Base-by-base conservation (phyloP, 495 filamentous ascomycete genomes). In the Lasiosphaeria miniovina region DNA sequence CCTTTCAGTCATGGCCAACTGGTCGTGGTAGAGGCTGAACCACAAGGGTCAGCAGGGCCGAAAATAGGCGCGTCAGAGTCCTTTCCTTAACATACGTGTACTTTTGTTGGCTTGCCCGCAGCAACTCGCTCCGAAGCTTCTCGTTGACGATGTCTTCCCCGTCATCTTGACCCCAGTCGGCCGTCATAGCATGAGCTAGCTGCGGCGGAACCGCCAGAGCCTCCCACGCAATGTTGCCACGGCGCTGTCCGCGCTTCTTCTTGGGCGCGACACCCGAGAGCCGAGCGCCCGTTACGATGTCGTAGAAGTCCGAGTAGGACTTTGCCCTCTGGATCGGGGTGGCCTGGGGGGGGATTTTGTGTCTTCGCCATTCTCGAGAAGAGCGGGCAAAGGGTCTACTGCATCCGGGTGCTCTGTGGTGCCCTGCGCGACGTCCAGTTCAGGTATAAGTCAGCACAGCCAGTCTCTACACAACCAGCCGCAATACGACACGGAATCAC, bases 91-190 rank as follows among this genome's bases (percentile, higher is more conserved):
- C 12, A 65, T 83, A 95, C 90, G 87, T 78, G 72, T 96, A 96
- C 68, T 94, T 86, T 58, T 89, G 87, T 65, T 92, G 88, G 75
- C 89, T 93, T 50, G 90, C 83, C 63, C 91, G 84, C 55, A 93
- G 76, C 65, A 98, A 73, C 56, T 82, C 82, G 34, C 81, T 79
- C 67, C 86, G 85, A 56, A 90, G 70, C 7, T 74, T 77, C 63
- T 84, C 77, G 65, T 89, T 86, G 33, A 57, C 85, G 48, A 79
- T 66, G 17, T 86, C 81, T 7, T 88, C 73, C 55, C 90, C 79
- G 15, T 49, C 54, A 6, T 49, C 41, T 9, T 55, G 24, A 24
- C 24, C 31, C 38, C 3, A 14, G 33, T 8, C 6, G n/a, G 64
- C 68, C 7, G 75, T 78, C 63, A 84, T 24, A 24, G 24, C 24